Evolutionary conservation across 495 filamentous ascomycete species (phyloP).

Genomic region (Trichocladium antarcticum): DNA sequence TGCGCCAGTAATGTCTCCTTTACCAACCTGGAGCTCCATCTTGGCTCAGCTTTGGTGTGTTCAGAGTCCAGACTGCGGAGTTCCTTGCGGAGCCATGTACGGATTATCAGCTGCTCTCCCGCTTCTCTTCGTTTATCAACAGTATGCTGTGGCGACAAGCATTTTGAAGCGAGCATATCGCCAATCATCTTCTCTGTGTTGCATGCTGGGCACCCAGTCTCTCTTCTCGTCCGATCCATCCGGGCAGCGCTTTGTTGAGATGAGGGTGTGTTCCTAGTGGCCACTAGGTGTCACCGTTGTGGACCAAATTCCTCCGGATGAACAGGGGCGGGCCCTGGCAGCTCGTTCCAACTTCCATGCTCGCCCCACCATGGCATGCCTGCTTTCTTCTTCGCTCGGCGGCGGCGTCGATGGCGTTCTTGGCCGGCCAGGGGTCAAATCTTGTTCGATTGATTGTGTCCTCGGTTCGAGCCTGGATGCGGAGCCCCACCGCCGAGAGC

Average conservation of each 20-base stretch:
- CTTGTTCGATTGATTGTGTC: not conserved
- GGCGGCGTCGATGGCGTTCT: conserved; percentile 13
- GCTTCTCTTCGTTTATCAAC: too few relatives aligned
- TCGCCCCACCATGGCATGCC: conserved; percentile 4
- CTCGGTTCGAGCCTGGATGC: not conserved
- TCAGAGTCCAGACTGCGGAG: too few relatives aligned
- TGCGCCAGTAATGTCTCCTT: too few relatives aligned
- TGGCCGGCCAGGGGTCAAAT: conserved; percentile 2
- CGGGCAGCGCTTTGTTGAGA: conserved; percentile 4
- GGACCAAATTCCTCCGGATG: conserved; percentile 15
- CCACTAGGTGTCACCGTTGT: conserved; percentile 9
- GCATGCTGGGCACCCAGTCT: not conserved
- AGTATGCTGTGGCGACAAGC: too few relatives aligned
- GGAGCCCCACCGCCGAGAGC: not conserved
- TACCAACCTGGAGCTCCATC: too few relatives aligned
- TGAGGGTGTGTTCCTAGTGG: conserved; percentile 14
- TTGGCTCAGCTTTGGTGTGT: too few relatives aligned
- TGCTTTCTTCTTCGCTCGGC: not conserved
- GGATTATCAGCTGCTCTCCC: too few relatives aligned
- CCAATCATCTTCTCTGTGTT: conserved; percentile 12
- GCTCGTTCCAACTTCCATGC: conserved; percentile 13
- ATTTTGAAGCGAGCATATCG: too few relatives aligned
- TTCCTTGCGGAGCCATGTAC: too few relatives aligned
- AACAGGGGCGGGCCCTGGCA: conserved; percentile 11
- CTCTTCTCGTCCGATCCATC: conserved; percentile 1